A percentile compares a stretch with the other conserved stretches of the same genome.
phyloP scores from a whole-genome alignment of 371 early-diverging fungal genomes.

The Lichtheimia ramosa region DNA sequence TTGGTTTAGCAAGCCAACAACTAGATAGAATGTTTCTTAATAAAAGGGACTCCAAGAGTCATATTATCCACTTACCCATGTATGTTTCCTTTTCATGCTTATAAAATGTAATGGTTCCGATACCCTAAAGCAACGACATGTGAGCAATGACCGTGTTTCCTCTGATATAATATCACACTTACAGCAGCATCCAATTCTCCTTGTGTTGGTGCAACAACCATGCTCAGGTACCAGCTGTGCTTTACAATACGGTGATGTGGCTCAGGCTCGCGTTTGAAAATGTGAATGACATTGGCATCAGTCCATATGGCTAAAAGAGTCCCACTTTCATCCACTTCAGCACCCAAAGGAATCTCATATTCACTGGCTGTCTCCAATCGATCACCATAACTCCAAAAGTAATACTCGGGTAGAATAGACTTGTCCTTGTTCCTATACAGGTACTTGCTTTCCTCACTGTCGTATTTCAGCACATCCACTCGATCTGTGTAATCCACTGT shows the following conservation, averaged over 20 bases:
- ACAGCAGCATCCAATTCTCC: slow-evolving; percentile 5
- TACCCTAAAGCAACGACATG: neutral
- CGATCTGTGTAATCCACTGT: slow-evolving; percentile 34
- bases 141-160: neutral
- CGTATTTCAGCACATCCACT: slow-evolving; percentile 22
- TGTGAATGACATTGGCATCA: slow-evolving; percentile 25
- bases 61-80: slow-evolving; percentile 7
- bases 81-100: slow-evolving; percentile 3
- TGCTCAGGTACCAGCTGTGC: slow-evolving; percentile 4
- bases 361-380: slow-evolving; percentile 9
- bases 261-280: slow-evolving; percentile 18
- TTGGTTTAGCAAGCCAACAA: slow-evolving; percentile 11
- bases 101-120: slow-evolving; percentile 9
- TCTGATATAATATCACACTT: neutral
- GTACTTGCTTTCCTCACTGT: slow-evolving; percentile 14
- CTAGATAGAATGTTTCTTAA: slow-evolving; percentile 1
- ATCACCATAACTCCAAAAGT: slow-evolving; percentile 2
- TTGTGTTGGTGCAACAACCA: slow-evolving; percentile 7
- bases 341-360: slow-evolving; percentile 29
- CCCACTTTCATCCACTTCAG: slow-evolving; percentile 27
- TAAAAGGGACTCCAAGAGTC: neutral
- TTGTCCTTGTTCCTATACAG: slow-evolving; percentile 23
- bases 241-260: neutral
- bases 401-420: neutral
- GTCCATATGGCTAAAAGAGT: slow-evolving; percentile 39